A percentile compares a stretch with the other conserved stretches of the same genome.
These are phyloP conservation scores for Globisporangium apiculatum DNA, from an alignment of 352 stramenopile genomes.

Conservation along the genomic window DNA sequence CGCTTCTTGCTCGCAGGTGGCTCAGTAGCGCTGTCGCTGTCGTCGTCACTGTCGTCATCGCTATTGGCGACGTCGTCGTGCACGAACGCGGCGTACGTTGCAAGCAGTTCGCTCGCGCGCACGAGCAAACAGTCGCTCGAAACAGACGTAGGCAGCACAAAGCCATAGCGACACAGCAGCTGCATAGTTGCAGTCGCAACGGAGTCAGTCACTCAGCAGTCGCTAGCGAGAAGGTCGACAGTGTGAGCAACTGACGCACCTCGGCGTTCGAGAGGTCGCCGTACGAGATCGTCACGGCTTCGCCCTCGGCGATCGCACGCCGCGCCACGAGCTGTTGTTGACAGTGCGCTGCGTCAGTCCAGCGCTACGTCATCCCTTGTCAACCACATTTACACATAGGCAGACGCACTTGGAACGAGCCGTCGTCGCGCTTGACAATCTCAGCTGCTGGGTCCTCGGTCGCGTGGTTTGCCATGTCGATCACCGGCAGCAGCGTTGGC, in stretches of 20 bases:
- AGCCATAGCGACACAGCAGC: slow-evolving; percentile 69
- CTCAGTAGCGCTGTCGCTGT: slow-evolving; percentile 13
- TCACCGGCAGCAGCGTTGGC: slow-evolving; percentile 60
- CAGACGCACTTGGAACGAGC: slow-evolving; percentile 36
- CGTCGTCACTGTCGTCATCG: slow-evolving; percentile 15
- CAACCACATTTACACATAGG: not conserved
- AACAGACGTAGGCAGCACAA: slow-evolving; percentile 34
- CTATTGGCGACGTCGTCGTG: slow-evolving; percentile 26
- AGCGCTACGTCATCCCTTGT: no score
- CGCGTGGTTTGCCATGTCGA: slow-evolving; percentile 77
- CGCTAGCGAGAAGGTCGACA: no score
- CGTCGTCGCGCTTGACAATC: slow-evolving; percentile 37
- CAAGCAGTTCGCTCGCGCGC: slow-evolving; percentile 32
- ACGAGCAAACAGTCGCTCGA: slow-evolving; percentile 50
- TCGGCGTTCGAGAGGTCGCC: slow-evolving; percentile 65
- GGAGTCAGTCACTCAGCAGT: no score
- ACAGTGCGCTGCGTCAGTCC: not conserved
- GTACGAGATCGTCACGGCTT: slow-evolving; percentile 66
- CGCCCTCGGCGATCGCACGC: slow-evolving; percentile 30
- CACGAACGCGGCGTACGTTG: slow-evolving; percentile 27
- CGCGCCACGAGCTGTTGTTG: slow-evolving; percentile 32
- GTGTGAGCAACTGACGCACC: slow-evolving; percentile 17
- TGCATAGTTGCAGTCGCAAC: slow-evolving; percentile 3
- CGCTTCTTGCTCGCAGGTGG: slow-evolving; percentile 22
- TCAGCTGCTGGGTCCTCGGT: slow-evolving; percentile 27